A percentile compares a stretch with the other conserved stretches of the same genome.
Evolutionary conservation across 2,329 filamentous ascomycete genomes (phyloP).

Genomic region (Colletotrichum eleusines): DNA sequence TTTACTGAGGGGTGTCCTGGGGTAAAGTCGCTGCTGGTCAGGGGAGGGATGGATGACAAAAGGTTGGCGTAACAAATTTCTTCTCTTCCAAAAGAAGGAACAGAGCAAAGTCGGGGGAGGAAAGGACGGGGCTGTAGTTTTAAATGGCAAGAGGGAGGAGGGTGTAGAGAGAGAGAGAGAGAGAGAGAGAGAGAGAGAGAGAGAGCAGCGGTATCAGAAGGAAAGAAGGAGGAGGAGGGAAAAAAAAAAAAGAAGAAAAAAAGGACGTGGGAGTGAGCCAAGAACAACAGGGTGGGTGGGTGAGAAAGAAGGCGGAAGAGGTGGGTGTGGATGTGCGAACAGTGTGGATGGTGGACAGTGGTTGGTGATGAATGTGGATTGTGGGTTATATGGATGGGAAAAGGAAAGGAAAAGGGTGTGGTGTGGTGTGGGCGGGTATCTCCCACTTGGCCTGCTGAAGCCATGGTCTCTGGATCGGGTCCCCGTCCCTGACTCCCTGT

Average conservation of each 20-base stretch:
- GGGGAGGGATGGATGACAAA: constrained; percentile 36
- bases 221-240: not conserved
- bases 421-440: constrained; percentile 15
- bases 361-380: constrained; percentile 23
- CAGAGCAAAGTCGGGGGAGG: constrained; percentile 23
- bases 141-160: constrained; percentile 37
- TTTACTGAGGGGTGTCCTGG: constrained; percentile 28
- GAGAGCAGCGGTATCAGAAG: constrained; percentile 15
- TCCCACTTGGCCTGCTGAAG: constrained; percentile 3
- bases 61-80: constrained; percentile 38
- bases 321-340: constrained; percentile 32
- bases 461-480: constrained; percentile 1
- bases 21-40: constrained; percentile 27
- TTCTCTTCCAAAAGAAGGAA: constrained; percentile 38
- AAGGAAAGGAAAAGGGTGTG: too few species aligned
- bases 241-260: constrained; percentile 19
- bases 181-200: not conserved
- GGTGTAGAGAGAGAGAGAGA: constrained; percentile 1
- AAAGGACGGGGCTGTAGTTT: constrained; percentile 40
- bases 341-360: constrained; percentile 31
- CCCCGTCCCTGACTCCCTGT: constrained; percentile 22
- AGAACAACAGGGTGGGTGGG: constrained; percentile 13
- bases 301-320: constrained; percentile 14
- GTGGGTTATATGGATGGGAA: too few species aligned
- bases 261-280: constrained; percentile 18